Evolutionary conservation across 1,284 basidiomycete species (phyloP).

Genomic region (Leccinum proliferum): DNA sequence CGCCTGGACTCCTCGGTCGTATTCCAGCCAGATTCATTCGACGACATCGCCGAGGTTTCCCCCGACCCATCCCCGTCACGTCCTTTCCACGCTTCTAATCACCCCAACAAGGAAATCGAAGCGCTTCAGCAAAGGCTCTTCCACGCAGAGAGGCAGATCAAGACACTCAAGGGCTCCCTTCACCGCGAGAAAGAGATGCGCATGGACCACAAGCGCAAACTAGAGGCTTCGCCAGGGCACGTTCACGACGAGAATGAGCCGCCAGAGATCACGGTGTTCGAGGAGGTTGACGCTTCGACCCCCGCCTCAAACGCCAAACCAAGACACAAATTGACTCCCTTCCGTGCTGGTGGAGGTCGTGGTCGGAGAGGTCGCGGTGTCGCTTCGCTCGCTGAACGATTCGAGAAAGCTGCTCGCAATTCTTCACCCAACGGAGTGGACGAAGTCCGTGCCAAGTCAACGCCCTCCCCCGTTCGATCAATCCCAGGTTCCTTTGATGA

Average conservation of each 20-base stretch:
- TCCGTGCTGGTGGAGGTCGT: constrained; percentile 31
- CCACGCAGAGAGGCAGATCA: constrained; percentile 79
- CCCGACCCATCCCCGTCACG: constrained; percentile 62
- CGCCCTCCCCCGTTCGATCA: constrained; percentile 47
- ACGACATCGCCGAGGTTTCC: constrained; percentile 54
- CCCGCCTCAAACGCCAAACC: constrained; percentile 29
- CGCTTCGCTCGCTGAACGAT: constrained; percentile 55
- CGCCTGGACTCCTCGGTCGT: constrained; percentile 50
- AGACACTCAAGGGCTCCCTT: constrained; percentile 70
- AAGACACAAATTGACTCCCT: constrained; percentile 31
- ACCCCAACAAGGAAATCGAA: constrained; percentile 76
- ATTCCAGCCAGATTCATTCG: constrained; percentile 50
- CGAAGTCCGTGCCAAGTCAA: constrained; percentile 31
- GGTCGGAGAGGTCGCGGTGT: constrained; percentile 44
- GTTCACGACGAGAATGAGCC: constrained; percentile 38
- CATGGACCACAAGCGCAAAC: constrained; percentile 55
- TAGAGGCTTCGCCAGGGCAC: constrained; percentile 36
- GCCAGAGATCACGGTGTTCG: constrained; percentile 39
- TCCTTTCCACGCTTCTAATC: constrained; percentile 59
- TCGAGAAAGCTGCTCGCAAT: constrained; percentile 52
- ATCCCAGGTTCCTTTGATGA: constrained; percentile 39
- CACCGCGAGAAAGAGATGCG: constrained; percentile 76
- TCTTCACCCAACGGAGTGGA: constrained; percentile 48
- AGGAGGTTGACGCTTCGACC: constrained; percentile 34
- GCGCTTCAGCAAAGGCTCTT: constrained; percentile 71